phyloP scores from a whole-genome alignment of 2,329 filamentous ascomycete genomes.

The Emericellopsis cladophorae region DNA sequence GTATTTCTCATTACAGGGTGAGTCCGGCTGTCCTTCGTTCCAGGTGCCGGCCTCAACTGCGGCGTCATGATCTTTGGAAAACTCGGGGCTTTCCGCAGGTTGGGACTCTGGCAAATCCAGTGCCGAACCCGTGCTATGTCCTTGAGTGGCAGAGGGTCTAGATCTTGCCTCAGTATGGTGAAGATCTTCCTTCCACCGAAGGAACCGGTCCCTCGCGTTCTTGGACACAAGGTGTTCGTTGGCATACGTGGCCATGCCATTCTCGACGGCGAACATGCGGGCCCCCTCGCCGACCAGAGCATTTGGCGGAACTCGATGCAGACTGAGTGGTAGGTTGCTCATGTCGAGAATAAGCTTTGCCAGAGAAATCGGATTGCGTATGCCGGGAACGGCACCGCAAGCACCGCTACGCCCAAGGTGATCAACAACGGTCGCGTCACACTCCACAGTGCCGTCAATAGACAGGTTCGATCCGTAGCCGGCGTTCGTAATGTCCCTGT shows the following conservation, averaged over 20 bases:
- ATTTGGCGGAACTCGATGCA: constrained; percentile 85
- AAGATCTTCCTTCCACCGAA: constrained; percentile 67
- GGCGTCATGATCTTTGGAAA: constrained; percentile 33
- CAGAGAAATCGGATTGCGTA: constrained; percentile 84
- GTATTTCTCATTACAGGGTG: constrained; percentile 26
- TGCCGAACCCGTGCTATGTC: too few species aligned
- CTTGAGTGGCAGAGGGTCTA: constrained; percentile 8
- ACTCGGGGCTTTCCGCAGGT: too few species aligned
- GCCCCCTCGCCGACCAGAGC: constrained; percentile 80
- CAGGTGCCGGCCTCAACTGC: constrained; percentile 44
- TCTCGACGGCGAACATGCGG: constrained; percentile 69
- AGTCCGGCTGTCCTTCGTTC: constrained; percentile 52
- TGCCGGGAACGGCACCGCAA: constrained; percentile 78
- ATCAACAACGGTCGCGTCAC: constrained; percentile 88
- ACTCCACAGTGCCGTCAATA: constrained; percentile 83
- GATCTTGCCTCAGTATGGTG: constrained; percentile 40
- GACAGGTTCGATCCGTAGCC: constrained; percentile 92
- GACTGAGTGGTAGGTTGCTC: constrained; percentile 63
- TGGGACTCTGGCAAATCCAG: too few species aligned
- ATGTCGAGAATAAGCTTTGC: constrained; percentile 73
- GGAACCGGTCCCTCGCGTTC: constrained; percentile 65
- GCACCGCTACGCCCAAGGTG: constrained; percentile 85
- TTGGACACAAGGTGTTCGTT: constrained; percentile 71
- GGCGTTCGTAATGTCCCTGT: constrained; percentile 91
- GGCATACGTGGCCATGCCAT: constrained; percentile 60